Evolutionary conservation across 2,329 filamentous ascomycete genomes (phyloP).

Genomic region (Geosmithia putterillii): DNA sequence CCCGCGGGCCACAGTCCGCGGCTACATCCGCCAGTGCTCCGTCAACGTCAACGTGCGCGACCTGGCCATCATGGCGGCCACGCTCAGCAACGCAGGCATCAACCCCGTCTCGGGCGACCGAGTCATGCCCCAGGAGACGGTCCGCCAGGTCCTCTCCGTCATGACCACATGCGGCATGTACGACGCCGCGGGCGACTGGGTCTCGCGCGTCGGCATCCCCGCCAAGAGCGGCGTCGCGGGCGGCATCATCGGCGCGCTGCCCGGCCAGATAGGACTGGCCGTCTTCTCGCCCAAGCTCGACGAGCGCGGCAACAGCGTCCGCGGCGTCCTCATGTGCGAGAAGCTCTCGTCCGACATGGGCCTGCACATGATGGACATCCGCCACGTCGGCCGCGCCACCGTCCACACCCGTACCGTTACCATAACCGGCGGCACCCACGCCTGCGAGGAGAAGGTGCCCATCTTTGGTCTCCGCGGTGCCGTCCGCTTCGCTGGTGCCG

Average conservation of each 20-base stretch:
- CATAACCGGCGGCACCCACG: slow-evolving; percentile 12
- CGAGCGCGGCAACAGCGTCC: slow-evolving; percentile 17
- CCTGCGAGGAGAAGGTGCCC: slow-evolving; percentile 13
- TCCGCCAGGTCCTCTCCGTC: slow-evolving; percentile 24
- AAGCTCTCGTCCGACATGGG: slow-evolving; percentile 18
- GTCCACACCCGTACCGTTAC: slow-evolving; percentile 15
- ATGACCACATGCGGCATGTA: slow-evolving; percentile 30
- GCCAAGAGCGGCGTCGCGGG: slow-evolving; percentile 22
- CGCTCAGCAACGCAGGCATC: slow-evolving; percentile 21
- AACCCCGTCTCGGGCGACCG: slow-evolving; percentile 18
- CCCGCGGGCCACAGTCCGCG: slow-evolving; percentile 16
- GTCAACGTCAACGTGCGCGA: slow-evolving; percentile 28
- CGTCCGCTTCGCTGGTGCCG: slow-evolving; percentile 19
- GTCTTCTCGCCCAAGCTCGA: slow-evolving; percentile 18
- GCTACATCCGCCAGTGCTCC: slow-evolving; percentile 25
- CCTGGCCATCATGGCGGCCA: slow-evolving; percentile 25
- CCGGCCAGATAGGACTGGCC: slow-evolving; percentile 17
- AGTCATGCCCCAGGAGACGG: slow-evolving; percentile 21
- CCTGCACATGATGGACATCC: slow-evolving; percentile 21
- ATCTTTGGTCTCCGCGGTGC: slow-evolving; percentile 19
- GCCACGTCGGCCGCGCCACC: slow-evolving; percentile 15
- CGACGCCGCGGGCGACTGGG: slow-evolving; percentile 24
- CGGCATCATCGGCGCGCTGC: slow-evolving; percentile 18
- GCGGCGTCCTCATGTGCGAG: slow-evolving; percentile 18
- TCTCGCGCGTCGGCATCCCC: slow-evolving; percentile 22